Percentiles rank a stretch among this genome's conserved stretches.
Conservation (phyloP, 2,329 filamentous ascomycete genomes). For the Paecilomyces variotii region DNA sequence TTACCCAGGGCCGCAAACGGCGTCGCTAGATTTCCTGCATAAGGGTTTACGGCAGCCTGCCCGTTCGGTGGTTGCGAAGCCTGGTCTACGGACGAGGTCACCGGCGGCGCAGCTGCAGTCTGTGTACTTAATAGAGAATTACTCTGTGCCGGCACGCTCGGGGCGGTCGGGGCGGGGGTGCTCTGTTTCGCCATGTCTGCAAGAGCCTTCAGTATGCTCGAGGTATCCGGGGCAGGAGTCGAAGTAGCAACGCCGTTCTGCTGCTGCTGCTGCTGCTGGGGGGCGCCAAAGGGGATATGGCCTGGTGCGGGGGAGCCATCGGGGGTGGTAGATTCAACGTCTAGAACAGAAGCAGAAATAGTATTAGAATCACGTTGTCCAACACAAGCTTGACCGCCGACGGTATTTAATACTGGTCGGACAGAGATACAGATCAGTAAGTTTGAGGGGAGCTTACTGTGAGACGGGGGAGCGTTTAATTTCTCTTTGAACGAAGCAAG, state of each 20-base stretch:
- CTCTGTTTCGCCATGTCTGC: conserved; percentile 75
- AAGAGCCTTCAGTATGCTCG: conserved; percentile 66
- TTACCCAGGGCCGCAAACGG: conserved; percentile 41
- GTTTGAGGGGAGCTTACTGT: conserved; percentile 50
- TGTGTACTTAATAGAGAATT: conserved; percentile 44
- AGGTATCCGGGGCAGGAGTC: conserved; percentile 41
- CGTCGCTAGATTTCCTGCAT: conserved; percentile 39
- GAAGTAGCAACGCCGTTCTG: conserved; percentile 15
- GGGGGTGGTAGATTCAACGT: conserved; percentile 61
- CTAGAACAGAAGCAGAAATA: conserved; percentile 35
- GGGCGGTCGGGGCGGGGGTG: conserved; percentile 41
- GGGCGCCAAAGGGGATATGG: conserved; percentile 30
- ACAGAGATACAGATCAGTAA: conserved; percentile 4
- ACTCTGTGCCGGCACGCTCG: conserved; percentile 28
- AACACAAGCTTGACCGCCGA: conserved; percentile 5
- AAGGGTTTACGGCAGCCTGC: conserved; percentile 53
- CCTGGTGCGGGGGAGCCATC: conserved; percentile 44
- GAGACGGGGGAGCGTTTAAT: conserved; percentile 52
- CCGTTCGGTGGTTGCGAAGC: conserved; percentile 33
- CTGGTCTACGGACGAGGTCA: conserved; percentile 39
- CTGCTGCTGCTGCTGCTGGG: conserved; percentile 21
- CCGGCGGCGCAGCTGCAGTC: conserved; percentile 31
- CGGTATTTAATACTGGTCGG: neutral
- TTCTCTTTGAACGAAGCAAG: conserved; percentile 78
- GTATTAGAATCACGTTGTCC: conserved; percentile 19